These are phyloP conservation scores for Eimeria maxima DNA, from an alignment of 169 alveolate genomes.

Conservation along the genomic window DNA sequence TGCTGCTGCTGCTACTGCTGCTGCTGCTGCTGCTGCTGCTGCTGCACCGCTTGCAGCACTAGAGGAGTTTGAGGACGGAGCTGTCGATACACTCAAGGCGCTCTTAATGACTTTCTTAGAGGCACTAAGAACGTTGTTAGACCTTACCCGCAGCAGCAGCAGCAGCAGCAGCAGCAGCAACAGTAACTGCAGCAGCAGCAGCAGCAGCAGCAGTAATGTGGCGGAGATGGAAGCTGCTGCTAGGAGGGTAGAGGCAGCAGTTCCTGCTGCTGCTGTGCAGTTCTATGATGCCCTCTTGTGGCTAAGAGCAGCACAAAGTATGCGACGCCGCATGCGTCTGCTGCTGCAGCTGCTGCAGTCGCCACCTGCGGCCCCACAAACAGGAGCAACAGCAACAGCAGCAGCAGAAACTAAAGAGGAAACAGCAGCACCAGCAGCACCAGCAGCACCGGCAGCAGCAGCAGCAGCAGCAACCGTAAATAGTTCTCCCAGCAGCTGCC, in stretches of 20 bases:
- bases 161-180: conserved; percentile 55
- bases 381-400: conserved; percentile 36
- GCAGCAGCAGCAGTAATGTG: conserved; percentile 40
- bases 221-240: conserved; percentile 4
- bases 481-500: background rate
- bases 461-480: background rate
- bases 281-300: background rate
- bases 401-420: background rate
- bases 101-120: background rate
- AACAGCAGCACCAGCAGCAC: background rate
- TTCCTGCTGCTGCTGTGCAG: conserved; percentile 45
- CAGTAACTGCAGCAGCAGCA: conserved; percentile 22
- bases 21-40: conserved; percentile 52
- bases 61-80: background rate
- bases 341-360: conserved; percentile 67
- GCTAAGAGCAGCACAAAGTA: conserved; percentile 19
- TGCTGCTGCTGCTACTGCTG: conserved; percentile 47
- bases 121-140: background rate
- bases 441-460: background rate
- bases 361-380: background rate
- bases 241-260: background rate
- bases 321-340: conserved; percentile 32
- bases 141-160: conserved; percentile 35
- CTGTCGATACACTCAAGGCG: background rate
- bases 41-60: background rate